These are phyloP conservation scores for Stagonosporopsis vannaccii DNA, from an alignment of 2,329 filamentous ascomycete species.

Conservation along the genomic window DNA sequence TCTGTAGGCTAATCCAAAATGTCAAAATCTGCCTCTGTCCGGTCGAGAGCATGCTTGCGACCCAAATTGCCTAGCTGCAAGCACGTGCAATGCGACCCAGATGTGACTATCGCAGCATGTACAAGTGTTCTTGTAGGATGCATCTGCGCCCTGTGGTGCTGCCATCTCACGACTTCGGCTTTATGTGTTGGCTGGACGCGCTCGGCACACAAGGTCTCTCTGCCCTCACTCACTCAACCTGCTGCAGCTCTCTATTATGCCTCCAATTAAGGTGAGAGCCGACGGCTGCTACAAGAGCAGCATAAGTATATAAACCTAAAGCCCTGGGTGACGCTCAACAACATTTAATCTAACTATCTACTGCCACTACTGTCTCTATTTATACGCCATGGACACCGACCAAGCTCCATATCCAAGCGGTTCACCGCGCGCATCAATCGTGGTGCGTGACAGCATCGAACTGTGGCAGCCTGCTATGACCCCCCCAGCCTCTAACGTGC, in stretches of 20 bases:
- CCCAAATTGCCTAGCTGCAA: background rate
- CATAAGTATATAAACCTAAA: background rate
- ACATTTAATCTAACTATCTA: background rate
- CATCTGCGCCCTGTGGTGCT: background rate
- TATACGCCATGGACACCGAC: background rate
- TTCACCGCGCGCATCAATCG: background rate
- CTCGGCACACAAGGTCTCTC: too few species aligned
- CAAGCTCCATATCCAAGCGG: background rate
- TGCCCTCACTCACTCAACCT: conserved; percentile 2
- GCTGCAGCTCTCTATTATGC: too few species aligned
- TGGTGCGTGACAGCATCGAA: background rate
- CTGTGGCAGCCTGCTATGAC: background rate
- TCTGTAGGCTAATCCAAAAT: background rate
- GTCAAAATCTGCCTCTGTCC: background rate
- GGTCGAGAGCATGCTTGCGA: background rate
- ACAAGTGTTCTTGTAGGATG: background rate
- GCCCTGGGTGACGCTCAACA: background rate
- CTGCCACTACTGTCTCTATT: background rate
- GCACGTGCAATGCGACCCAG: background rate
- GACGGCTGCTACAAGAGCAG: background rate
- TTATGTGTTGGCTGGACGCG: background rate
- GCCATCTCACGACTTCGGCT: background rate
- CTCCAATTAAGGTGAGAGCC: background rate
- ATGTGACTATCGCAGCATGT: background rate
- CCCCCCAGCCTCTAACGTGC: background rate